These are phyloP conservation scores for Drechslera avenae DNA, from an alignment of 2,329 filamentous ascomycete genomes.

Conservation along the genomic window DNA sequence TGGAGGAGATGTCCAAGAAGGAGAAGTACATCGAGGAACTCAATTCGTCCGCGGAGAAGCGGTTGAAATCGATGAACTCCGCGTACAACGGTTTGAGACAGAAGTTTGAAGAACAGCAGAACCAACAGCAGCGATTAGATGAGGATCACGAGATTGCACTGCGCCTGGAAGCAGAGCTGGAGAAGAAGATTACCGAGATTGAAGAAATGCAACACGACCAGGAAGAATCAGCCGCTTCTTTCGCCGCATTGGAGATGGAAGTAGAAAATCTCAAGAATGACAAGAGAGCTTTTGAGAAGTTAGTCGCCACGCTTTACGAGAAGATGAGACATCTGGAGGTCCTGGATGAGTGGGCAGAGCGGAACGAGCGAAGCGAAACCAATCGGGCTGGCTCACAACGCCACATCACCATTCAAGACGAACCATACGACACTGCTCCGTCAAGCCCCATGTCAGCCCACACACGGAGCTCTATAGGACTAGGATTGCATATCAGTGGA, in stretches of 20 bases:
- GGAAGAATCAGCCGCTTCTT: constrained; percentile 29
- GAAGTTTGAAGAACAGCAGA: constrained; percentile 23
- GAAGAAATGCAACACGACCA: constrained; percentile 33
- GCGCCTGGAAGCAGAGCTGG: constrained; percentile 25
- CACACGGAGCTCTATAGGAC: constrained; percentile 14
- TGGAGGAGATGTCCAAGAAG: constrained; percentile 32
- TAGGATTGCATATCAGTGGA: constrained; percentile 6
- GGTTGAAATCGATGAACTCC: constrained; percentile 27
- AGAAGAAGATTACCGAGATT: constrained; percentile 35
- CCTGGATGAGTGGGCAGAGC: constrained; percentile 26
- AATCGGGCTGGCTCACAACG: constrained; percentile 10
- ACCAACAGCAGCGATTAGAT: constrained; percentile 16
- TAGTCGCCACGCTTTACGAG: constrained; percentile 39
- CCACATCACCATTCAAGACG: constrained; percentile 17
- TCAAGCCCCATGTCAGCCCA: constrained; percentile 17
- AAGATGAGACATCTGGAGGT: constrained; percentile 37
- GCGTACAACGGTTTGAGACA: constrained; percentile 29
- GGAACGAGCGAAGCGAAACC: constrained; percentile 15
- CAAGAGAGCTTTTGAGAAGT: constrained; percentile 38
- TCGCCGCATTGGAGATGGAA: constrained; percentile 39
- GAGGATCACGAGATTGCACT: constrained; percentile 13
- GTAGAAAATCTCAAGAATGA: constrained; percentile 34
- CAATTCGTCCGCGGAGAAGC: constrained; percentile 24
- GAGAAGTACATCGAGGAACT: constrained; percentile 36
- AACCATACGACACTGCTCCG: constrained; percentile 13